Base-by-base conservation (phyloP, 1,284 basidiomycete species). In the Marasmius tenuissimus region DNA sequence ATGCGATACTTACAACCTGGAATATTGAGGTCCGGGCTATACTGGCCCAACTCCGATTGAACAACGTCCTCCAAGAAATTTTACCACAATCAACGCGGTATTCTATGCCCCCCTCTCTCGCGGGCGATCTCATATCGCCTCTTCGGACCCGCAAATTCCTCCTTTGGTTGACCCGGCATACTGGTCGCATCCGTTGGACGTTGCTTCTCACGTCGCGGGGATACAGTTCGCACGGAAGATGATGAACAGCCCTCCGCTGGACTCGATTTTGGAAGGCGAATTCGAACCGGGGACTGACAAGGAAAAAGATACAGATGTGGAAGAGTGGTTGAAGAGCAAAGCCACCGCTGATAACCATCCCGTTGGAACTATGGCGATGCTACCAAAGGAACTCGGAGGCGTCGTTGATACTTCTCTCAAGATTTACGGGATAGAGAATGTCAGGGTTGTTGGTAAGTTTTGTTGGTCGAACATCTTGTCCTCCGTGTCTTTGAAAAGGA, bases 61-160 rank as follows among this genome's bases (percentile, higher is more conserved):
- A 3, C 53, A 59, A 12, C 68, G 73, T 9, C 72, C 72, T 12
- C 59, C 45, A 22, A 58, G 63, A 9, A 73, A 72, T 51, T 74
- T 67, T 58, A 72, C 72, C 1, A 63, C 73, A 1, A 66, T 75
- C 49, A 73, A 70, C 59, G 67, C 71, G 6, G 68, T 73, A 5
- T 59, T 74, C 4, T 72, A 73, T 55, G 68, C 65, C 10, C 73
- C 73, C 2, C 67, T 74, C 14, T 71, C 73, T 34, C 69, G 73
- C 7, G 74, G 74, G 16, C 65, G 73, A 7, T 72, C 72, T 0
- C 73, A 75, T 56, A 74, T 75, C 22, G 58, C 61, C 0, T 73
- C 72, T 2, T 61, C 71, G 2, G 57, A 71, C 61, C 66, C 65
- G 0, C 48, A 38, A 9, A 42, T 51, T 3, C 63, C 66, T 20